A percentile compares a stretch with the other conserved stretches of the same genome.
Evolutionary conservation across 2,329 filamentous ascomycete species (phyloP).

Genomic region (Neofusicoccum parvum): DNA sequence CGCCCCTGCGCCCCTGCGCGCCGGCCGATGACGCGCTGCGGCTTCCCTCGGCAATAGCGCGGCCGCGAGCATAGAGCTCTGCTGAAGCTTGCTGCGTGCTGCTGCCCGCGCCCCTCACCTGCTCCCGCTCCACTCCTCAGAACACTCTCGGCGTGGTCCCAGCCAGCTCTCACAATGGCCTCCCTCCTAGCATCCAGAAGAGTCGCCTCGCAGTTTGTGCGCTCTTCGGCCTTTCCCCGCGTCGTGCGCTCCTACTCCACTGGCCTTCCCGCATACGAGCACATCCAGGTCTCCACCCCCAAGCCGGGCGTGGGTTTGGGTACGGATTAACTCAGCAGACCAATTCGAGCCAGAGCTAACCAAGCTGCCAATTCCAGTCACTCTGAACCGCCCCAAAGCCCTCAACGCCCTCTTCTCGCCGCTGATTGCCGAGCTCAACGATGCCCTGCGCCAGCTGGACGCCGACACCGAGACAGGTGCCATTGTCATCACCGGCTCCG

Average conservation of each 20-base stretch:
- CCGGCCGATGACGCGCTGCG: constrained; percentile 6
- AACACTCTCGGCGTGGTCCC: too few species aligned
- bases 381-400: constrained; percentile 90
- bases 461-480: constrained; percentile 35
- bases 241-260: constrained; percentile 55
- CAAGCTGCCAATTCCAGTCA: constrained; percentile 60
- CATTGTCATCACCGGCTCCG: constrained; percentile 77
- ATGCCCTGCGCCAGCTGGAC: constrained; percentile 40
- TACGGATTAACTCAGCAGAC: constrained; percentile 45
- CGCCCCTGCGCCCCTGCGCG: background rate
- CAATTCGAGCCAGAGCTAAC: background rate
- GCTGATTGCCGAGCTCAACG: constrained; percentile 78
- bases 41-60: constrained; percentile 9
- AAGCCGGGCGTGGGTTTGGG: constrained; percentile 89
- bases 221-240: constrained; percentile 57
- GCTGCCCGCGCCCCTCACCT: background rate
- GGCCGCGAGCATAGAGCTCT: background rate
- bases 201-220: constrained; percentile 61
- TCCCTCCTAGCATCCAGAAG: constrained; percentile 62
- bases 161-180: constrained; percentile 39
- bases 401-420: constrained; percentile 92
- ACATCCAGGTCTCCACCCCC: constrained; percentile 78
- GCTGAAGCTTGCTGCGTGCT: background rate
- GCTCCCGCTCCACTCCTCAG: background rate
- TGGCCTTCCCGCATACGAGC: constrained; percentile 64